Percentiles rank a stretch among this genome's conserved stretches.
These are phyloP conservation scores for Bisporella sp. DNA, from an alignment of 2,329 filamentous ascomycete species.

Conservation along the genomic window DNA sequence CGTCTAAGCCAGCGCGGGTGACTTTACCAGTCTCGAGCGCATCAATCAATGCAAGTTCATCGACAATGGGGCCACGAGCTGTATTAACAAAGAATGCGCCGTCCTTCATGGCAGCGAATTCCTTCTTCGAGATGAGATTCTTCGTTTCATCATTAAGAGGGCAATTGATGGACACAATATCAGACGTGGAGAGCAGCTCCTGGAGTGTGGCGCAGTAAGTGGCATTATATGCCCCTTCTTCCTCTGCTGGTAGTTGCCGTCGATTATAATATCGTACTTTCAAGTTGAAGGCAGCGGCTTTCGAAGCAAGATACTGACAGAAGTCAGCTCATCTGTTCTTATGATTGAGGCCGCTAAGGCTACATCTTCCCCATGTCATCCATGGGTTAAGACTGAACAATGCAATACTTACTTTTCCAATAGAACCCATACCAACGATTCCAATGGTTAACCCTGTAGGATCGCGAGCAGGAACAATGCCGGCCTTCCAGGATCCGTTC, in stretches of 20 bases:
- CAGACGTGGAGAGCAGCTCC: slow-evolving; percentile 90
- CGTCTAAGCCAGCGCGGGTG: slow-evolving; percentile 66
- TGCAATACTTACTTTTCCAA: slow-evolving; percentile 40
- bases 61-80: slow-evolving; percentile 69
- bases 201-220: slow-evolving; percentile 59
- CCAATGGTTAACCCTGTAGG: slow-evolving; percentile 39
- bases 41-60: slow-evolving; percentile 69
- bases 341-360: not conserved
- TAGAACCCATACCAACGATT: slow-evolving; percentile 77
- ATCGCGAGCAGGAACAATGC: slow-evolving; percentile 32
- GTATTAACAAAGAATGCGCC: slow-evolving; percentile 73
- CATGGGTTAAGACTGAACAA: not conserved
- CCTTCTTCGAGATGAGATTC: slow-evolving; percentile 96
- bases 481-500: slow-evolving; percentile 32
- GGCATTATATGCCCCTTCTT: not conserved
- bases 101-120: slow-evolving; percentile 98
- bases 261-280: slow-evolving; percentile 49
- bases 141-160: slow-evolving; percentile 96
- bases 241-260: not conserved
- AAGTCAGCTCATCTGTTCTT: too few relatives aligned
- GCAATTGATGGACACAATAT: slow-evolving; percentile 99
- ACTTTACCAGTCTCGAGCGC: slow-evolving; percentile 64
- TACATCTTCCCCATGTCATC: not conserved
- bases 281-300: slow-evolving; percentile 69
- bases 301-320: slow-evolving; percentile 57